Conservation (phyloP, 2,329 filamentous ascomycete species). For the Lizonia empirigonia region DNA sequence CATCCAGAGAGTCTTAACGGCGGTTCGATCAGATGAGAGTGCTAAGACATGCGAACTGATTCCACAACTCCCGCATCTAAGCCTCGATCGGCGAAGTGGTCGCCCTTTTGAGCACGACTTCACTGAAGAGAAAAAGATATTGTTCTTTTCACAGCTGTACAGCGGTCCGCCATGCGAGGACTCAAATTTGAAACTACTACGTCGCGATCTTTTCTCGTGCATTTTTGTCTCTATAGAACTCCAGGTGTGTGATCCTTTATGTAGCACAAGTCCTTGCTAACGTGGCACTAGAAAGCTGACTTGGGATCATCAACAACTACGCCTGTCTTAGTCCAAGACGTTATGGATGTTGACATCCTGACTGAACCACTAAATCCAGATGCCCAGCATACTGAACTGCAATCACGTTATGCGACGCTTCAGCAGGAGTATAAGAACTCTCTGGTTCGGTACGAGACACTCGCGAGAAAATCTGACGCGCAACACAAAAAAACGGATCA, state of each 20-base stretch:
- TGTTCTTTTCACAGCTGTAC: constrained; percentile 17
- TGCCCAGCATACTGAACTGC: constrained; percentile 5
- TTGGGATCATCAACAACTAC: constrained; percentile 8
- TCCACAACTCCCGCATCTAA: constrained; percentile 2
- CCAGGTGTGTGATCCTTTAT: constrained; percentile 5
- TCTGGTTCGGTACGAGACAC: not conserved
- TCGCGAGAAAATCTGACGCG: constrained; percentile 6
- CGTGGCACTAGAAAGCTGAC: constrained; percentile 3
- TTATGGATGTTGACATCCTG: constrained; percentile 5
- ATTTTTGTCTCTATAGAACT: constrained; percentile 14
- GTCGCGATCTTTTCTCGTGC: constrained; percentile 12
- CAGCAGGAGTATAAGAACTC: constrained; percentile 2
- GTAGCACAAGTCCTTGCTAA: constrained; percentile 6
- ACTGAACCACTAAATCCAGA: constrained; percentile 2
- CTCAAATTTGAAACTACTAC: constrained; percentile 10
- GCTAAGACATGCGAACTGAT: not conserved
- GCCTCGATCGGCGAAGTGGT: constrained; percentile 5
- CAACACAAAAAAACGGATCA: constrained; percentile 2
- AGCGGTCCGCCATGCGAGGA: not conserved
- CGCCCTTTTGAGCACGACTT: constrained; percentile 15
- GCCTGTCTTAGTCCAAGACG: constrained; percentile 1
- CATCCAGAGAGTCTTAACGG: constrained; percentile 12
- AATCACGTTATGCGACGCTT: constrained; percentile 10
- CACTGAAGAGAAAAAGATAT: constrained; percentile 10
- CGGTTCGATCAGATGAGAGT: not conserved